Base-by-base conservation (phyloP, 441 rosid genomes). In the Eruca vesicaria region DNA sequence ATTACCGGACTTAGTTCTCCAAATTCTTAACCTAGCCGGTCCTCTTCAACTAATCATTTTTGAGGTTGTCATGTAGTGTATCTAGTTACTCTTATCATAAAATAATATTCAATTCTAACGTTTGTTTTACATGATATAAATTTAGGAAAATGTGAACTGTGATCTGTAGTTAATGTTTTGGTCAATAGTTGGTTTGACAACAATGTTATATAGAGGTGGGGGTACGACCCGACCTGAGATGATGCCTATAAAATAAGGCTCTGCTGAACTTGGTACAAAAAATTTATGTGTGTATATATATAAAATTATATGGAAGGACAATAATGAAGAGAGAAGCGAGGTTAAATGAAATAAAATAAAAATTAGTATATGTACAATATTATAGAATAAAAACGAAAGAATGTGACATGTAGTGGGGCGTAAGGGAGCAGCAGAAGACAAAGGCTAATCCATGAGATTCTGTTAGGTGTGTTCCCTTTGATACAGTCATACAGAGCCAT, bases 361-460 rank as follows among this genome's bases (percentile, higher is more conserved):
- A 14, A 19, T 6, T 6, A 68, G 6, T 2, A 1, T 19, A 14
- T 38, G 6, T 14, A 7, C 5, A 63, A 31, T 52, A 33, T 23
- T 75, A 69, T 56, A 75, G 58, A 63, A 76, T 20, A 57, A 76
- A 68, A 65, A 64, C 43, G 19, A 77, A 70, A 59, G 66, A 77
- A 71, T 71, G 76, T 77, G 80, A 77, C 72, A 71, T 57, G 76
- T 19, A 71, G 80, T 71, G 76, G 80, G 76, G 56, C 67, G 66
- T 48, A 77, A 77, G 68, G 76, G 80, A 77, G 80, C 76, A 77
- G 72, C 33, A 71, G 72, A 77, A 76, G 71, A 71, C 80, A 77
- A 53, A 53, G 57, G 72, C 80, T 77, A 77, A 71, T 71, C 76
- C 72, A 71, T 77, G 72, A 77, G 76, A 77, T 71, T 77, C 72